These are phyloP conservation scores for Aspergillus sclerotiicarbonarius DNA, from an alignment of 495 filamentous ascomycete genomes.

Conservation along the genomic window DNA sequence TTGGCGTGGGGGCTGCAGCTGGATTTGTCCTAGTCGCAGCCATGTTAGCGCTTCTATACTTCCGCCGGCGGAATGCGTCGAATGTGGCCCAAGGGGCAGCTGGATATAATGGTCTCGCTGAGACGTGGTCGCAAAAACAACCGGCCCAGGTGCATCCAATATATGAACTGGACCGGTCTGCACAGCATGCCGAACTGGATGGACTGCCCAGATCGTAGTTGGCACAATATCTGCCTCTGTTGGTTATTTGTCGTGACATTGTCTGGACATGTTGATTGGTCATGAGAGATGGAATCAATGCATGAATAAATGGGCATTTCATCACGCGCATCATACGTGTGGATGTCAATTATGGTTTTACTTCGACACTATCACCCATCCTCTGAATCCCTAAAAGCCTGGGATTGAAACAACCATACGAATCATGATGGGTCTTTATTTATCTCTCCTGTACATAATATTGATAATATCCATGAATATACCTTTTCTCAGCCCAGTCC, in stretches of 20 bases:
- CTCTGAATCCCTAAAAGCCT: background rate
- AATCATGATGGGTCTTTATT: no score
- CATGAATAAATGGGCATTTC: no score
- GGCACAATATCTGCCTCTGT: no score
- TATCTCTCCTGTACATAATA: background rate
- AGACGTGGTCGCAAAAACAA: background rate
- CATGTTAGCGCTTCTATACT: background rate
- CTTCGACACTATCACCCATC: no score
- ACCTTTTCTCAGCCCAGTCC: background rate
- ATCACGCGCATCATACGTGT: no score
- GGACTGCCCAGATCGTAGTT: background rate
- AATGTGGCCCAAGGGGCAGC: background rate
- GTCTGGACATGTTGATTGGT: no score
- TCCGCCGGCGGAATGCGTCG: background rate
- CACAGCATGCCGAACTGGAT: background rate
- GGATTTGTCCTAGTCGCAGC: background rate
- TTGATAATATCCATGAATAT: background rate
- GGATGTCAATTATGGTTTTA: no score
- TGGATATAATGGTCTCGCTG: background rate
- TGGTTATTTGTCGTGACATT: no score
- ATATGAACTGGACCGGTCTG: background rate
- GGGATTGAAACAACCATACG: no score
- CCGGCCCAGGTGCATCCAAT: background rate
- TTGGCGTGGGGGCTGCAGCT: slow-evolving; percentile 5
- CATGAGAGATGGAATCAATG: no score